phyloP scores from a whole-genome alignment of 2,329 filamentous ascomycete genomes.

The Aspergillus sp. region DNA sequence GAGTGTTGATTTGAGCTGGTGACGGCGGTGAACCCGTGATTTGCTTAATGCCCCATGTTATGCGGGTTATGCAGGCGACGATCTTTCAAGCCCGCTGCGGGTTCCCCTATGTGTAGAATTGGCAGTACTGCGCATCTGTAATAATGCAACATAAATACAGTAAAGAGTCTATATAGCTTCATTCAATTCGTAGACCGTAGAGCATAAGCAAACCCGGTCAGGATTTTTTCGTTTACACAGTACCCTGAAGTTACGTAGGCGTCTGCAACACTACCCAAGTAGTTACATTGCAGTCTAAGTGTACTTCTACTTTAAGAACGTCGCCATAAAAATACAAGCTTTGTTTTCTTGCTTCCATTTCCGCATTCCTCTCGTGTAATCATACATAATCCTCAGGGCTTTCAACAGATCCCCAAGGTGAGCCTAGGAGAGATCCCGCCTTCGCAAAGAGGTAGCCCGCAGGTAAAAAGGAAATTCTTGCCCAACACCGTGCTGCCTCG shows the following conservation, averaged over 20 bases:
- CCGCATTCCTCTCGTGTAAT: constrained; percentile 39
- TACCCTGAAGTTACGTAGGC: no score
- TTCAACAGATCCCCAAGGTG: constrained; percentile 10
- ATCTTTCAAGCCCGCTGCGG: not conserved
- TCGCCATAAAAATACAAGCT: constrained; percentile 21
- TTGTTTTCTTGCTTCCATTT: constrained; percentile 29
- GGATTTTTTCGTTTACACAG: not conserved
- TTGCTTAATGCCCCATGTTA: not conserved
- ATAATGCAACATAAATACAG: not conserved
- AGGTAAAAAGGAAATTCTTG: not conserved
- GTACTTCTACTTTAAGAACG: not conserved
- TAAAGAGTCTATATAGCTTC: not conserved
- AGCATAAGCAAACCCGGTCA: not conserved
- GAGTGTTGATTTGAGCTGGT: not conserved
- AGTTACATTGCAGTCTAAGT: not conserved
- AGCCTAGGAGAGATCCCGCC: not conserved
- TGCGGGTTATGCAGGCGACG: not conserved
- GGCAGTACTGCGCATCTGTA: not conserved
- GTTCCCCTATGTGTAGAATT: no score
- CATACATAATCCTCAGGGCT: constrained; percentile 30
- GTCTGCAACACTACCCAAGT: not conserved
- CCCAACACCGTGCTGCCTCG: constrained; percentile 6
- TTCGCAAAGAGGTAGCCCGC: not conserved
- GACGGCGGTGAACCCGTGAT: not conserved
- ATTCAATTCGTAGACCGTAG: not conserved